phyloP scores from a whole-genome alignment of 2,329 filamentous ascomycete genomes.

The Ceratocystis huliohia region DNA sequence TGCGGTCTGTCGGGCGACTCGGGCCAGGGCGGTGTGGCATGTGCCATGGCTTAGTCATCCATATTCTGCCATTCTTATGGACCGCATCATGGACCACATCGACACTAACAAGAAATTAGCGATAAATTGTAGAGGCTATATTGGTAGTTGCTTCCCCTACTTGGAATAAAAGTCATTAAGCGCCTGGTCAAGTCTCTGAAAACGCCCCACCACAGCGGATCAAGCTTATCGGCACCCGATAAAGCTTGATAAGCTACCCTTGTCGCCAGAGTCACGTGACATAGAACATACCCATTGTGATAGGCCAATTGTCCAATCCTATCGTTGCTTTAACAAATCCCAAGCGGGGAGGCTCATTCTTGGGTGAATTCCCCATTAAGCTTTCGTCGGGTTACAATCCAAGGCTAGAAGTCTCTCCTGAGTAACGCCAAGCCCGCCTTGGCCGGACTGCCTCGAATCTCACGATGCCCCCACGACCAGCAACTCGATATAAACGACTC shows the following conservation, averaged over 20 bases:
- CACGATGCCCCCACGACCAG: conserved; percentile 16
- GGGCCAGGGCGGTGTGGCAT: too few relatives aligned
- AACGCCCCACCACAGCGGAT: not conserved
- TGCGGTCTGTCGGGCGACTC: too few relatives aligned
- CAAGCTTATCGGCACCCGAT: not conserved
- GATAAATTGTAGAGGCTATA: too few relatives aligned
- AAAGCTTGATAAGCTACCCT: not conserved
- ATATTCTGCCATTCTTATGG: too few relatives aligned
- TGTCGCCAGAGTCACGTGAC: not conserved
- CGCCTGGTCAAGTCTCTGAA: not conserved
- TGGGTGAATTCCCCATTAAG: not conserved
- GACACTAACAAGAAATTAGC: too few relatives aligned
- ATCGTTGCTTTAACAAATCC: not conserved
- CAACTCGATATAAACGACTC: not conserved
- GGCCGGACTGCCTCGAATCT: not conserved
- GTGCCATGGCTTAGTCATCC: too few relatives aligned
- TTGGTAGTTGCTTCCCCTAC: too few relatives aligned
- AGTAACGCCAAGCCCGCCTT: not conserved
- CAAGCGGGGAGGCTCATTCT: not conserved
- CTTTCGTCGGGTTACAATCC: conserved; percentile 3
- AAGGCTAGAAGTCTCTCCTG: conserved; percentile 4
- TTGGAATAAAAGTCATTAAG: too few relatives aligned
- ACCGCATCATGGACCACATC: too few relatives aligned
- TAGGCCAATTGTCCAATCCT: conserved; percentile 1
- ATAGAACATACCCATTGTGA: not conserved